phyloP scores from a whole-genome alignment of 257 asterid genomes.

The Fraxinus excelsior region DNA sequence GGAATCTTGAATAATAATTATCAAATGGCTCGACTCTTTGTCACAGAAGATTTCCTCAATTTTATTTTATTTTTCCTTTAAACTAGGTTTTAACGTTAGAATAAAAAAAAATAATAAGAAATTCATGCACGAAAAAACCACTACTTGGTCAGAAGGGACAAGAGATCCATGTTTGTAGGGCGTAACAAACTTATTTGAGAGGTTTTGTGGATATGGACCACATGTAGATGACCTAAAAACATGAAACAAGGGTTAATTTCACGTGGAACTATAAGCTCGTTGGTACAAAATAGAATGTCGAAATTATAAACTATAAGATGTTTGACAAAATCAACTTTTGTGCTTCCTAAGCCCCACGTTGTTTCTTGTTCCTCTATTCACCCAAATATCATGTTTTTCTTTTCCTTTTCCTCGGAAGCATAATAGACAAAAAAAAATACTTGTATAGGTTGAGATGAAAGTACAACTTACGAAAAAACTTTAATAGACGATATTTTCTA shows the following conservation, averaged over 20 bases:
- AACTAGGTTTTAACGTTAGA: background rate
- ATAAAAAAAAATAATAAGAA: background rate
- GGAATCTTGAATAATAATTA: background rate
- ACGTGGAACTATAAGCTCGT: conserved; percentile 25
- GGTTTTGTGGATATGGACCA: conserved; percentile 9
- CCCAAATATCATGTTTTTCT: background rate
- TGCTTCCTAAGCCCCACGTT: conserved; percentile 3
- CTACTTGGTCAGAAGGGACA: conserved; percentile 10
- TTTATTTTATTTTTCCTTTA: background rate
- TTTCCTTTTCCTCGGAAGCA: background rate
- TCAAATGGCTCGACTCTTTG: background rate
- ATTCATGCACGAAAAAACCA: conserved; percentile 15
- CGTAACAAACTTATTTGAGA: background rate
- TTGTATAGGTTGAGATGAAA: background rate
- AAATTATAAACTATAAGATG: conserved; percentile 14
- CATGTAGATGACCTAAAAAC: conserved; percentile 26
- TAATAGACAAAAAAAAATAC: background rate
- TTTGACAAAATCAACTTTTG: background rate
- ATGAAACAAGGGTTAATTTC: conserved; percentile 19
- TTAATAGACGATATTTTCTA: background rate
- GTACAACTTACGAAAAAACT: background rate
- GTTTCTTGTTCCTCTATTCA: background rate
- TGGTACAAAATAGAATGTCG: conserved; percentile 22
- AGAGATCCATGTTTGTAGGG: conserved; percentile 32
- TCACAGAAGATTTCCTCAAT: background rate